Conservation (phyloP, 768 basidiomycete genomes). For the Pholiota molesta region DNA sequence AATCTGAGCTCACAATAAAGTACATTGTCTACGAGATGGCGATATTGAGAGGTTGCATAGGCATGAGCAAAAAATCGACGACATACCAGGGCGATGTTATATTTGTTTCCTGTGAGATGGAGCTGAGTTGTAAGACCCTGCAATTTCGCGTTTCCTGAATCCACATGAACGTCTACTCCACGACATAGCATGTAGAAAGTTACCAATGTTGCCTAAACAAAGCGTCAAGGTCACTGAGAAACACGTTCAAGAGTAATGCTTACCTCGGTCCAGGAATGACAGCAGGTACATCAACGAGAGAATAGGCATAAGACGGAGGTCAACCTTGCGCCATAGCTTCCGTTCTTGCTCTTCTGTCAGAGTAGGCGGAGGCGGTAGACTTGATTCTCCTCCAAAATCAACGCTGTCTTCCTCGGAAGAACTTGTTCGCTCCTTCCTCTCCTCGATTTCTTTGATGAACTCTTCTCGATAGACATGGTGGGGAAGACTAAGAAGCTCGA, state of each 20-base stretch:
- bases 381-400: slow-evolving; percentile 49
- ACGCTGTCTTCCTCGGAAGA: slow-evolving; percentile 22
- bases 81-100: slow-evolving; percentile 66
- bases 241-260: slow-evolving; percentile 2
- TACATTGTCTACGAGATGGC: slow-evolving; percentile 57
- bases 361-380: slow-evolving; percentile 46
- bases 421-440: slow-evolving; percentile 23
- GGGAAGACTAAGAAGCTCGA: slow-evolving; percentile 1
- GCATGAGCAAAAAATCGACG: background rate
- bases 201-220: slow-evolving; percentile 59
- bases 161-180: background rate
- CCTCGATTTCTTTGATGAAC: slow-evolving; percentile 6
- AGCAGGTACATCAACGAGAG: slow-evolving; percentile 62
- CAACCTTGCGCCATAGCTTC: slow-evolving; percentile 60
- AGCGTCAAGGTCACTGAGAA: background rate
- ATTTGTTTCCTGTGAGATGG: slow-evolving; percentile 57
- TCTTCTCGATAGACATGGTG: slow-evolving; percentile 25
- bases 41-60: background rate
- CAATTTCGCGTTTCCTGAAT: slow-evolving; percentile 65
- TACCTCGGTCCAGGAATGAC: slow-evolving; percentile 67
- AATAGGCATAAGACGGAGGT: slow-evolving; percentile 59
- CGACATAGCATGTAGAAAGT: slow-evolving; percentile 2
- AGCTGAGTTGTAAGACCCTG: slow-evolving; percentile 64
- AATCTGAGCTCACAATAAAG: slow-evolving; percentile 54
- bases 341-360: slow-evolving; percentile 54